Percentiles rank a stretch among this genome's conserved stretches.
phyloP scores from a whole-genome alignment of 2,329 filamentous ascomycete species.

The Aspergillus sp. region DNA sequence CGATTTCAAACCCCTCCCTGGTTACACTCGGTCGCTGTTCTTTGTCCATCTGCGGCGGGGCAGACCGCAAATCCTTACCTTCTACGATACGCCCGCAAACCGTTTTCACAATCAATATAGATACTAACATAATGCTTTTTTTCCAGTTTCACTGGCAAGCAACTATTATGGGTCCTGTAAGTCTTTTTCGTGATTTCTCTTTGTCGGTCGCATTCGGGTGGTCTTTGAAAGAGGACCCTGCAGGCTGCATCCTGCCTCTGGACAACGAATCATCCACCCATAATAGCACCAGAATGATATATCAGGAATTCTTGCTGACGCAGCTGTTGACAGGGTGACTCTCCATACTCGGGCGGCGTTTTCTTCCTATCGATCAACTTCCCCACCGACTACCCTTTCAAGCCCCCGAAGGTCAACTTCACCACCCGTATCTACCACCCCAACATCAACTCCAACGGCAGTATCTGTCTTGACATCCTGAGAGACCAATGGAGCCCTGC shows the following conservation, averaged over 20 bases:
- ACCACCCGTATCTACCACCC: constrained; percentile 99
- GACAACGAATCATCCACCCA: no score
- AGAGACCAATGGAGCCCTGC: constrained; percentile 99
- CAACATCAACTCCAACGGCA: constrained; percentile 99
- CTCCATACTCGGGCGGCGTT: constrained; percentile 94
- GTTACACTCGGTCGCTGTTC: constrained; percentile 8
- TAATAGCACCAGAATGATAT: no score
- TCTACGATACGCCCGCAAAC: neutral
- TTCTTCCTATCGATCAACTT: constrained; percentile 99
- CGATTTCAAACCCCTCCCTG: constrained; percentile 28
- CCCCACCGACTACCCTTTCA: constrained; percentile 99
- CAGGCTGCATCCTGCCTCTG: neutral
- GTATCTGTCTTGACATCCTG: constrained; percentile 97
- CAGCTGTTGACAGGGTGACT: constrained; percentile 65
- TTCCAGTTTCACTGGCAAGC: constrained; percentile 98
- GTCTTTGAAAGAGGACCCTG: constrained; percentile 1
- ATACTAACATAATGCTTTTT: constrained; percentile 27
- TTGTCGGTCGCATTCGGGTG: constrained; percentile 1
- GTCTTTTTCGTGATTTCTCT: constrained; percentile 27
- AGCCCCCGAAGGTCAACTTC: constrained; percentile 99
- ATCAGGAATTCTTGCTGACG: constrained; percentile 25
- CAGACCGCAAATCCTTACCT: constrained; percentile 3
- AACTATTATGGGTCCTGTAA: constrained; percentile 98
- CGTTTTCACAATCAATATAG: neutral
- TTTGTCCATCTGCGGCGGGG: constrained; percentile 18